Percentiles rank a stretch among this genome's conserved stretches.
Conservation (phyloP, 768 basidiomycete species). For the Austroboletus eburneus region DNA sequence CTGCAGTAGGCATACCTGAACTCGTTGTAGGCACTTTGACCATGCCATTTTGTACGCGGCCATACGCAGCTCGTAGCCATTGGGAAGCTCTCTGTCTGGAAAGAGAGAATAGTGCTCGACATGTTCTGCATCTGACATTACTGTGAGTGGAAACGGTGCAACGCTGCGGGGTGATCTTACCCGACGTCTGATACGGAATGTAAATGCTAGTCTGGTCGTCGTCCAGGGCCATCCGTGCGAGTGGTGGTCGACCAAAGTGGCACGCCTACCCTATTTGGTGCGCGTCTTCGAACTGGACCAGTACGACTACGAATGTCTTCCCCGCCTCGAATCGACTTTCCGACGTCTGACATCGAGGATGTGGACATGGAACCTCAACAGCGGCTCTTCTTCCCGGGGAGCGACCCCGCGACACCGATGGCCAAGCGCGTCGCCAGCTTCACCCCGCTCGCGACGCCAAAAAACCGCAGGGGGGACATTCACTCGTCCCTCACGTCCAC, state of each 20-base stretch:
- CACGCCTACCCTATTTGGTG: constrained; percentile 48
- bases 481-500: constrained; percentile 33
- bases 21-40: constrained; percentile 51
- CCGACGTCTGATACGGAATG: constrained; percentile 23
- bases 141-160: background rate
- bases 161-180: constrained; percentile 11
- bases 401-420: constrained; percentile 43
- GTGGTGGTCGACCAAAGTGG: background rate
- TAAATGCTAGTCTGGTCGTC: constrained; percentile 26
- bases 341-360: constrained; percentile 54
- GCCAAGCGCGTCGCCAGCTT: constrained; percentile 31
- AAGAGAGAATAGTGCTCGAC: constrained; percentile 24
- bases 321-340: constrained; percentile 60
- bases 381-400: constrained; percentile 31
- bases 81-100: constrained; percentile 26
- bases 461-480: constrained; percentile 31
- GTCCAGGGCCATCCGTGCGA: constrained; percentile 13
- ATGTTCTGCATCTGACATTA: constrained; percentile 14
- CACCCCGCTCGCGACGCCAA: constrained; percentile 41
- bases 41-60: constrained; percentile 54
- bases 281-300: no score
- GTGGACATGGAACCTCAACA: constrained; percentile 46
- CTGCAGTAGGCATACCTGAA: constrained; percentile 43
- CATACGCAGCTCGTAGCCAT: constrained; percentile 40
- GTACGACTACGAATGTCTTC: no score